A percentile compares a stretch with the other conserved stretches of the same genome.
Conservation (phyloP, 2,329 filamentous ascomycete species). For the Pseudopyrenochaeta lycopersici region DNA sequence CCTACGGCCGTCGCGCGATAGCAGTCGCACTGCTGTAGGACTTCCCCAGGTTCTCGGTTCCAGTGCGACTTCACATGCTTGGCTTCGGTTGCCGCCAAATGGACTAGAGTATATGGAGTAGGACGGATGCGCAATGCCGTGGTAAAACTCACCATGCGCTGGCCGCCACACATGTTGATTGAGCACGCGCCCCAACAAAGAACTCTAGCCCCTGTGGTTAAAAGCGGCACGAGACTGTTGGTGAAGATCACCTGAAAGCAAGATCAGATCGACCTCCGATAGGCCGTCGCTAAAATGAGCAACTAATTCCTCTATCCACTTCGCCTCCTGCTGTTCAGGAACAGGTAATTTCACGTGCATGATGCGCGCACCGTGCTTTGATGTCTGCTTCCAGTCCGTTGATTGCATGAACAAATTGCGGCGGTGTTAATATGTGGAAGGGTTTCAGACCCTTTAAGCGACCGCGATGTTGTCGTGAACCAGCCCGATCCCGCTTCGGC, state of each 20-base stretch:
- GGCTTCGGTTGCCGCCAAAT: not conserved
- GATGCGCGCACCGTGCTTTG: slow-evolving; percentile 7
- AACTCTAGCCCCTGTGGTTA: not conserved
- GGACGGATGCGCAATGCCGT: slow-evolving; percentile 1
- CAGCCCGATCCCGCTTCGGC: slow-evolving; percentile 3
- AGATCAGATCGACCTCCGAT: slow-evolving; percentile 1
- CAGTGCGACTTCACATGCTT: slow-evolving; percentile 1
- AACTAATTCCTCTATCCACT: slow-evolving; percentile 1
- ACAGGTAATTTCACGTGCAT: not conserved
- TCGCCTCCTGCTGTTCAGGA: not conserved
- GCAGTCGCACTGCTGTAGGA: not conserved
- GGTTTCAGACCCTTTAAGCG: slow-evolving; percentile 16
- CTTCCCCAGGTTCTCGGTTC: not conserved
- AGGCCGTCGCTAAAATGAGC: slow-evolving; percentile 7
- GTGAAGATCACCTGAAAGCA: not conserved
- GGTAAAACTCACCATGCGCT: not conserved
- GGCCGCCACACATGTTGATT: not conserved
- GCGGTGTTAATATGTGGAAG: slow-evolving; percentile 3
- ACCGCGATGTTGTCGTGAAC: slow-evolving; percentile 1
- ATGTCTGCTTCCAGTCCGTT: slow-evolving; percentile 9
- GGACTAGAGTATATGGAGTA: slow-evolving; percentile 14
- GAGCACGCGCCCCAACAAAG: slow-evolving; percentile 1
- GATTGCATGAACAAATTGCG: slow-evolving; percentile 9
- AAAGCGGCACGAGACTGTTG: not conserved
- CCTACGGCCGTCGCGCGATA: not conserved